A percentile compares a stretch with the other conserved stretches of the same genome.
Evolutionary conservation across 352 stramenopile species (phyloP).

Genomic region (Phytophthora vignae): DNA sequence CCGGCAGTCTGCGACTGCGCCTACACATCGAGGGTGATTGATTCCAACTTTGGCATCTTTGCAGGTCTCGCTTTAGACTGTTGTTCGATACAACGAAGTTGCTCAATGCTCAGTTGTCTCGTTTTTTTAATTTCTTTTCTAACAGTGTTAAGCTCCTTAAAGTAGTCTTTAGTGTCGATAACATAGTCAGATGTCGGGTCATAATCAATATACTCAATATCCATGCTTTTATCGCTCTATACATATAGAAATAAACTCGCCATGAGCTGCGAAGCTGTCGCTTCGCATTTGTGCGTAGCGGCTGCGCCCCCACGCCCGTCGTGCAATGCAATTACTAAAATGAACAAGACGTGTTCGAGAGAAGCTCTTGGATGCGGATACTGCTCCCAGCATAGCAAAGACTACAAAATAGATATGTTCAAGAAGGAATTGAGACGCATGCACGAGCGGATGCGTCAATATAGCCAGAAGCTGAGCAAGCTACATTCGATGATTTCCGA

Average conservation of each 20-base stretch:
- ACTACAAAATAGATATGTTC: not conserved
- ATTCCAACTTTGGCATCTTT: too few relatives aligned
- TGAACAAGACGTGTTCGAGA: not conserved
- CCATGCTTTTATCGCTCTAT: not conserved
- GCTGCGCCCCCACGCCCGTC: too few relatives aligned
- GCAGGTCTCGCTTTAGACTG: too few relatives aligned
- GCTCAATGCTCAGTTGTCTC: too few relatives aligned
- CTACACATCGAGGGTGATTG: too few relatives aligned
- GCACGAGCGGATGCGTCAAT: not conserved
- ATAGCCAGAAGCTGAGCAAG: not conserved
- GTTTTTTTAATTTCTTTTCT: too few relatives aligned
- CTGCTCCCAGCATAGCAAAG: not conserved
- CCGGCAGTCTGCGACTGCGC: too few relatives aligned
- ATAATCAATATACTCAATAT: not conserved
- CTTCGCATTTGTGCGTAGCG: too few relatives aligned
- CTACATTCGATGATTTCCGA: not conserved
- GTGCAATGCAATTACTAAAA: not conserved
- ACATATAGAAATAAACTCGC: not conserved
- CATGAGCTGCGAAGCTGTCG: too few relatives aligned
- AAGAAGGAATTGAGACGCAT: not conserved
- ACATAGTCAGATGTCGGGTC: not conserved
- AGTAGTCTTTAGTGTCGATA: not conserved
- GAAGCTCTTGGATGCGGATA: not conserved
- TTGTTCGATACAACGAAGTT: too few relatives aligned
- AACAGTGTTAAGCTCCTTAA: too few relatives aligned